Percentiles rank a stretch among this genome's conserved stretches.
phyloP scores from a whole-genome alignment of 306 rosid species.

The Herpetospermum pedunculosum region DNA sequence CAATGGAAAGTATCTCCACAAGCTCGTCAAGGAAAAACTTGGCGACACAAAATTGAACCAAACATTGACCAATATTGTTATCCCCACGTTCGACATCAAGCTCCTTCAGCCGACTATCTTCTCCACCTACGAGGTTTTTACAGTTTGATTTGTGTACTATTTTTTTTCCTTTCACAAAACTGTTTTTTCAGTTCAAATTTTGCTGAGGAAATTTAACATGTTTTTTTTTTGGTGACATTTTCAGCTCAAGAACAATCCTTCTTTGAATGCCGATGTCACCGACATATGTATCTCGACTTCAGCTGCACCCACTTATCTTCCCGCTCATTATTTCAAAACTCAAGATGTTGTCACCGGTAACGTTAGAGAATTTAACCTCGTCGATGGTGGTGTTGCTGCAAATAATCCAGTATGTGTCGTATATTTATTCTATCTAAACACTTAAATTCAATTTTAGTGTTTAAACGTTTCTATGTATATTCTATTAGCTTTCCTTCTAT shows the following conservation, averaged over 20 bases:
- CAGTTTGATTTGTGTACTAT: background rate
- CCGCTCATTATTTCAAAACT: constrained; percentile 48
- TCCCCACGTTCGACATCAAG: constrained; percentile 48
- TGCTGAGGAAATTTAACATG: too few species aligned
- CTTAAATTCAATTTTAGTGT: too few species aligned
- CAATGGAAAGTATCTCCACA: constrained; percentile 53
- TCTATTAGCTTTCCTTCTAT: too few species aligned
- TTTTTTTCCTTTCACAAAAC: too few species aligned
- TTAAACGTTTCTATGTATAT: too few species aligned
- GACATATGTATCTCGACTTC: constrained; percentile 64
- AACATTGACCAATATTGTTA: constrained; percentile 54
- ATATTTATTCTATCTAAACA: background rate
- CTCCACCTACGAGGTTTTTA: constrained; percentile 42
- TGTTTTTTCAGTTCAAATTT: too few species aligned
- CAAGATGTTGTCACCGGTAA: constrained; percentile 1
- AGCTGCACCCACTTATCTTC: constrained; percentile 71
- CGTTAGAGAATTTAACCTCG: constrained; percentile 32
- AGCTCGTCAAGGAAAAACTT: constrained; percentile 32
- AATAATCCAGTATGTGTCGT: constrained; percentile 58
- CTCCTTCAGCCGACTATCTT: constrained; percentile 44
- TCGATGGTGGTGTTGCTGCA: constrained; percentile 64
- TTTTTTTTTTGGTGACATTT: background rate
- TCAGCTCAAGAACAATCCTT: constrained; percentile 25
- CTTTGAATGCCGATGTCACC: constrained; percentile 21
- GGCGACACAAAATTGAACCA: constrained; percentile 43